phyloP scores from a whole-genome alignment of 2,329 filamentous ascomycete species.

The Colletotrichum sp. region DNA sequence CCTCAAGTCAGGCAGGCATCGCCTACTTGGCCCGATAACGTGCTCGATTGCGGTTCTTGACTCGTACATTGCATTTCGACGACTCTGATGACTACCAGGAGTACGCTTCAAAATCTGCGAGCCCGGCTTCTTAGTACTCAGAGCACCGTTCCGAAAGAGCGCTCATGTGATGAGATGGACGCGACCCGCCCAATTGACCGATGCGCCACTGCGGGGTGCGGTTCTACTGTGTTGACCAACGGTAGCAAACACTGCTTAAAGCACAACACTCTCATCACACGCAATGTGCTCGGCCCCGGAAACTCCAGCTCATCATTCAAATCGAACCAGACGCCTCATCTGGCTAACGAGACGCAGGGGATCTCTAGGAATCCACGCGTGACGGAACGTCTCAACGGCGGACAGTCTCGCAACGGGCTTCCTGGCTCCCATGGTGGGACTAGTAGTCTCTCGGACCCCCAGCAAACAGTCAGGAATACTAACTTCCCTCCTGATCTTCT shows the following conservation, averaged over 20 bases:
- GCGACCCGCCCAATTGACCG: neutral
- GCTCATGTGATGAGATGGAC: neutral
- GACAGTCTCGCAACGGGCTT: neutral
- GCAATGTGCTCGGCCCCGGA: neutral
- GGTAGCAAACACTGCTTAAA: neutral
- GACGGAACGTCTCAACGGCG: neutral
- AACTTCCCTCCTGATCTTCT: constrained; percentile 1
- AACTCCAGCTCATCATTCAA: neutral
- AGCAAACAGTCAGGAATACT: neutral
- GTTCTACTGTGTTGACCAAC: neutral
- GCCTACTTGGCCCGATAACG: neutral
- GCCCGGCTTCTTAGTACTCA: neutral
- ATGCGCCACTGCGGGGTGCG: neutral
- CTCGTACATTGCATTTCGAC: neutral
- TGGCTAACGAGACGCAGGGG: neutral
- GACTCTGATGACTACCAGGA: neutral
- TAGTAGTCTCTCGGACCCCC: neutral
- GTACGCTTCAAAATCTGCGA: neutral
- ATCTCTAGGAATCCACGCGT: neutral
- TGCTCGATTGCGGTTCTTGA: neutral
- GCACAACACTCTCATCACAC: neutral
- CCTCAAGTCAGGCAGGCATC: neutral
- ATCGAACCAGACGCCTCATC: neutral
- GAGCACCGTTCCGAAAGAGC: neutral
- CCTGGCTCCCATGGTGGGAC: neutral